These are phyloP conservation scores for Periglandula ipomoeae DNA, from an alignment of 2,329 filamentous ascomycete genomes.

Conservation along the genomic window DNA sequence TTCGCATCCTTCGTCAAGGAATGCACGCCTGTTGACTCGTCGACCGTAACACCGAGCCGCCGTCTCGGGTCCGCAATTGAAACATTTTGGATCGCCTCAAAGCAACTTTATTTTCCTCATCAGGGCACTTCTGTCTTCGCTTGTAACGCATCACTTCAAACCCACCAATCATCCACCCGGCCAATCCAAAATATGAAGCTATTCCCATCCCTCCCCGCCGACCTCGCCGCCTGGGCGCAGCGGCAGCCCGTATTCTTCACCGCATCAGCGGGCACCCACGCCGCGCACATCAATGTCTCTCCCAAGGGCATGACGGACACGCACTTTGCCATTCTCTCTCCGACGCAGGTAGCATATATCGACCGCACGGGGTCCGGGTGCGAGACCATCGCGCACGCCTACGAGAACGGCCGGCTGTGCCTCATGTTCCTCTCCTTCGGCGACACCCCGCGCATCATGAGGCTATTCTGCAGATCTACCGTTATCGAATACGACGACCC, in stretches of 20 bases:
- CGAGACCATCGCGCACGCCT: constrained; percentile 67
- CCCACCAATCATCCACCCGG: not conserved
- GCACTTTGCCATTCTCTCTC: constrained; percentile 52
- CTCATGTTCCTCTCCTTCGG: constrained; percentile 66
- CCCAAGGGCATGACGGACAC: constrained; percentile 59
- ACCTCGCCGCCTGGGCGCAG: constrained; percentile 55
- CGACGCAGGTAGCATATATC: constrained; percentile 57
- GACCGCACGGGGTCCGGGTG: constrained; percentile 67
- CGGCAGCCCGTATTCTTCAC: constrained; percentile 68
- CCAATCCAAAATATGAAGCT: constrained; percentile 42
- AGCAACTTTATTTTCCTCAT: not conserved
- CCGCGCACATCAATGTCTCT: constrained; percentile 64
- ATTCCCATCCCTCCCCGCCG: constrained; percentile 42
- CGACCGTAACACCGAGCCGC: no score
- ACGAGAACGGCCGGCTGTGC: constrained; percentile 68
- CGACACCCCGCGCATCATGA: constrained; percentile 48
- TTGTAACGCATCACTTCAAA: not conserved
- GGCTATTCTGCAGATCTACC: constrained; percentile 50
- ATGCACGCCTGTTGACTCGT: no score
- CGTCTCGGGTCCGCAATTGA: no score
- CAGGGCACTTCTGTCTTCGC: not conserved
- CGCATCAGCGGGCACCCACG: constrained; percentile 59
- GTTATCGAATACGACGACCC: constrained; percentile 52
- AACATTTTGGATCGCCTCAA: no score
- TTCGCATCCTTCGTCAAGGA: no score